These are phyloP conservation scores for Waltergamsia citrina DNA, from an alignment of 2,329 filamentous ascomycete genomes.

Conservation along the genomic window DNA sequence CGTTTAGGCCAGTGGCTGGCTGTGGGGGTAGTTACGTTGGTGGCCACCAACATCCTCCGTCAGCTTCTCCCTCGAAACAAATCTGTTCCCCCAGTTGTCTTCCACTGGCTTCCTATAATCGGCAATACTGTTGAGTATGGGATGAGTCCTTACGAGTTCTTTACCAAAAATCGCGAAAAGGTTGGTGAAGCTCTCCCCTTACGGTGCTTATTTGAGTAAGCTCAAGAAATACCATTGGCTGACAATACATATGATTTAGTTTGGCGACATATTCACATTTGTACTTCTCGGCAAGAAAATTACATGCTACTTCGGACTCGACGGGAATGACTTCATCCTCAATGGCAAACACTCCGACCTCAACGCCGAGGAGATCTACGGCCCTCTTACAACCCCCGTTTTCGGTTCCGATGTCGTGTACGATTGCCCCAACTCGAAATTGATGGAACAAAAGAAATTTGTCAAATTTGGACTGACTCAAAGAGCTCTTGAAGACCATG, in stretches of 20 bases:
- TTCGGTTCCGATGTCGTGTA: conserved; percentile 77
- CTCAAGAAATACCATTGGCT: too few relatives aligned
- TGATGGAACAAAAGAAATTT: conserved; percentile 87
- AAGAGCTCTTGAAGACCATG: conserved; percentile 54
- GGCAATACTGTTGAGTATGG: conserved; percentile 65
- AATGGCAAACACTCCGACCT: conserved; percentile 44
- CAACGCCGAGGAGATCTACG: conserved; percentile 45
- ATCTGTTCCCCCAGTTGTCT: conserved; percentile 47
- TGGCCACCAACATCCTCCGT: conserved; percentile 9
- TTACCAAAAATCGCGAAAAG: conserved; percentile 55
- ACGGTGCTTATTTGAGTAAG: not conserved
- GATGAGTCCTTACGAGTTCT: conserved; percentile 61
- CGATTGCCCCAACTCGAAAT: conserved; percentile 73
- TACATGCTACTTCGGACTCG: conserved; percentile 37
- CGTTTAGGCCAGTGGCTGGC: not conserved
- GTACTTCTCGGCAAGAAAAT: conserved; percentile 39
- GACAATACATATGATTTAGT: conserved; percentile 21
- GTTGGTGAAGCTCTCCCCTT: conserved; percentile 25
- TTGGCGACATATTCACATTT: conserved; percentile 46
- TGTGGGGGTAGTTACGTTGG: not conserved
- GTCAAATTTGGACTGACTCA: conserved; percentile 63
- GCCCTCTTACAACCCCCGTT: conserved; percentile 39
- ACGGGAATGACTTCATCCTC: conserved; percentile 46
- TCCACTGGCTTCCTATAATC: conserved; percentile 52
- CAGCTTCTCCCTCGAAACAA: conserved; percentile 14